These are phyloP conservation scores for Neonectria neomacrospora DNA, from an alignment of 2,329 filamentous ascomycete species.

Conservation along the genomic window DNA sequence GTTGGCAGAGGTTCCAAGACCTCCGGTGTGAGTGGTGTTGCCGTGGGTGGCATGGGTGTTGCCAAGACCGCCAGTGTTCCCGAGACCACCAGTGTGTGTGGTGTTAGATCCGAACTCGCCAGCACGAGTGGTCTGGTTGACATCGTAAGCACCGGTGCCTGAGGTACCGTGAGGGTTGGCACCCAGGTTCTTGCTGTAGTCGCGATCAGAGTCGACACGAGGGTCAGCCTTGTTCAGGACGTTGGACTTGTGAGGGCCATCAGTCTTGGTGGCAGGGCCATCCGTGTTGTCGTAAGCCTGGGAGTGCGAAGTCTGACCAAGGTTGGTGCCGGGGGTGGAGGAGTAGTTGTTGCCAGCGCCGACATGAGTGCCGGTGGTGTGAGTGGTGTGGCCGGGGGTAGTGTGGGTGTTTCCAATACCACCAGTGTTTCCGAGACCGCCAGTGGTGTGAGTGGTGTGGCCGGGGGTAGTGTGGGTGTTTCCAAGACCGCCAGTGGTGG, in stretches of 20 bases:
- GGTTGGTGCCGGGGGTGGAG: constrained; percentile 2
- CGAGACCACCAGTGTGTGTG: constrained; percentile 26
- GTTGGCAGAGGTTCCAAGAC: constrained; percentile 21
- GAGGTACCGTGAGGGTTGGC: constrained; percentile 48
- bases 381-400: background rate
- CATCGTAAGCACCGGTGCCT: constrained; percentile 45
- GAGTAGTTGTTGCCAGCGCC: background rate
- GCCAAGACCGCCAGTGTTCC: background rate
- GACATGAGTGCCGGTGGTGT: constrained; percentile 11
- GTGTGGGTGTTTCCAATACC: background rate
- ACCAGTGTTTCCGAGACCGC: constrained; percentile 4
- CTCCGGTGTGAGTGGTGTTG: constrained; percentile 36
- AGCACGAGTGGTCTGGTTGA: constrained; percentile 52
- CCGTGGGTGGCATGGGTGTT: constrained; percentile 5
- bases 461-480: constrained; percentile 8
- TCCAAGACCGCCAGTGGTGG: constrained; percentile 31
- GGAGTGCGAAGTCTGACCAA: constrained; percentile 9
- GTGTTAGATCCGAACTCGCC: constrained; percentile 31
- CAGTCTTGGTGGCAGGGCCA: constrained; percentile 42
- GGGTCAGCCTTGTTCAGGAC: constrained; percentile 63
- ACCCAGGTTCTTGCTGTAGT: constrained; percentile 49
- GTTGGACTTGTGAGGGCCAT: constrained; percentile 59
- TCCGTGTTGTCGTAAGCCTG: constrained; percentile 22
- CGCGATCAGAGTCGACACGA: constrained; percentile 64
- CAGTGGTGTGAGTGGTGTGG: constrained; percentile 22